Base-by-base conservation (phyloP, 2,329 filamentous ascomycete species). In the Pyrenochaeta sp. region DNA sequence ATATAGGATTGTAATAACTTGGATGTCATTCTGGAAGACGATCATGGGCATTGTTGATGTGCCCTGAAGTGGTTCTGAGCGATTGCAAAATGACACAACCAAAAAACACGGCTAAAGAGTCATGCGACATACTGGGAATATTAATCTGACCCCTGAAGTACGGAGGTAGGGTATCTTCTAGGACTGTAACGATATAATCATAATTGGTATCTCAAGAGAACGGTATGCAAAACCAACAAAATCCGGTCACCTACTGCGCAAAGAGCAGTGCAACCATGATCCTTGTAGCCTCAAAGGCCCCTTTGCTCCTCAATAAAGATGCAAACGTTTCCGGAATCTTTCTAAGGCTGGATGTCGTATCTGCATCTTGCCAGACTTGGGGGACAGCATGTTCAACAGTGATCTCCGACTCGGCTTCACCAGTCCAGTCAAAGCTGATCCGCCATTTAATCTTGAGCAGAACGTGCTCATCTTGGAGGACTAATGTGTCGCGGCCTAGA, bases 401-500 rank as follows among this genome's bases (percentile, higher is more conserved):
- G 14, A 90, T 73, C 39, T 78, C 78, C 60, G 83, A 90, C 64
- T 83, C 82, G 4, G 86, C 88, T 67, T 91, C 89, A 5, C 89
- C 89, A 0, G 87, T 88, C 88, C 88, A 91, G 71, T 91, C 88
- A 64, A 91, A 90, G 1, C 75, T 74, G 37, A 90, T 86, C 41
- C 74, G 78, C 89, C 89, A 91, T 51, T 81, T 78, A 1, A 91
- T 75, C 21, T 85, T 81, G 4, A 87, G 49, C 10, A 78, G 70
- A 2, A 82, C 77, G 9, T 75, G 55, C 1, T 71, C 67, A 0
- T 76, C 71, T 69, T 43, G 73, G 49, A 76, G 61, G 58, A 45
- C 66, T 46, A 63, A 61, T 2, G 60, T 48, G 12, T 70, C 23
- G 15, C 69, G 62, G 58, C 74, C 75, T 2, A 78, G 59, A 54